phyloP scores from a whole-genome alignment of 1,139 yeast genomes.

The Citeromyces hawaiiensis region DNA sequence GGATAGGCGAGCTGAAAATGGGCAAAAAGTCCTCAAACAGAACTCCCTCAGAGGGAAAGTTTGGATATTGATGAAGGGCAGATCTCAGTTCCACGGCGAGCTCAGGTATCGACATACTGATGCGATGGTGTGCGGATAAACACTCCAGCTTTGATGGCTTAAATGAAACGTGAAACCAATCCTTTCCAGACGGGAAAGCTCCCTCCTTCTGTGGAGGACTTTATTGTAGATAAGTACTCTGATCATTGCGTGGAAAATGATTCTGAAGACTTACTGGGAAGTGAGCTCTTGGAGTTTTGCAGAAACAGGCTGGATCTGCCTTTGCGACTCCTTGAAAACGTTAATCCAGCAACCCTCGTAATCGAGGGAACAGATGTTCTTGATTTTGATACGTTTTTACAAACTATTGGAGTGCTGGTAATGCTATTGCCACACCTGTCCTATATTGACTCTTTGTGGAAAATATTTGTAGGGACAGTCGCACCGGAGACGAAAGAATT shows the following conservation, averaged over 20 bases:
- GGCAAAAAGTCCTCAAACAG: conserved; percentile 94
- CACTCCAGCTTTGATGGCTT: neutral
- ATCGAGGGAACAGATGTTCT: conserved; percentile 22
- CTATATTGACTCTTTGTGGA: conserved; percentile 25
- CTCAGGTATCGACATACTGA: conserved; percentile 16
- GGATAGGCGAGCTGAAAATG: conserved; percentile 68
- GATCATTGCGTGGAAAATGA: conserved; percentile 21
- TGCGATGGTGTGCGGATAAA: neutral
- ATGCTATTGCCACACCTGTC: conserved; percentile 21
- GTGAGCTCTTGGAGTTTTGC: conserved; percentile 18
- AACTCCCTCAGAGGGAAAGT: conserved; percentile 89
- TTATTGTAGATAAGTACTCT: conserved; percentile 22
- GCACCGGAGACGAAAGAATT: conserved; percentile 7
- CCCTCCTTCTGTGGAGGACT: conserved; percentile 26
- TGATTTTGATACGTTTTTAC: conserved; percentile 29
- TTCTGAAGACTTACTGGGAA: conserved; percentile 14
- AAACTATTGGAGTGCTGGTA: conserved; percentile 23
- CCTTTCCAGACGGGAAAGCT: conserved; percentile 7
- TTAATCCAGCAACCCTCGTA: conserved; percentile 12
- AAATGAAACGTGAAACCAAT: neutral
- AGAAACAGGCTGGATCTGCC: conserved; percentile 13
- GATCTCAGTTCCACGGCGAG: conserved; percentile 49
- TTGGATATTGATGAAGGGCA: conserved; percentile 71
- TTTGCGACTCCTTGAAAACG: conserved; percentile 7
- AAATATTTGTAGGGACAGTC: conserved; percentile 15